These are phyloP conservation scores for Kluyveromyces sp. DNA, from an alignment of 1,139 yeast species.

Conservation along the genomic window DNA sequence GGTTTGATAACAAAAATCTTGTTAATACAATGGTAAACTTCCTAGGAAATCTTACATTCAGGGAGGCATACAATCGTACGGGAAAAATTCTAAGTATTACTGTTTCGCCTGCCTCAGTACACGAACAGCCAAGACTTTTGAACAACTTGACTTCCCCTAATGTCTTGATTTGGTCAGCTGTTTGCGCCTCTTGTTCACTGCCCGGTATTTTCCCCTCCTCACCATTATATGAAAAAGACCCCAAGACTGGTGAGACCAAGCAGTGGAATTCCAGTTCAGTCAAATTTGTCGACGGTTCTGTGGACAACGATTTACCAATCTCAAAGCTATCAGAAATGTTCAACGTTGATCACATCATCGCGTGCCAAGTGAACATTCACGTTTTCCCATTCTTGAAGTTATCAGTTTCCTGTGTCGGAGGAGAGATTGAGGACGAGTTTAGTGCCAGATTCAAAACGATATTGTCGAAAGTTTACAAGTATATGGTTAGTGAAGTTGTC, in stretches of 20 bases:
- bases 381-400: constrained; percentile 78
- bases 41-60: constrained; percentile 89
- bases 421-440: constrained; percentile 55
- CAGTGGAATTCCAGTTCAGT: constrained; percentile 70
- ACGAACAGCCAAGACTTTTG: constrained; percentile 74
- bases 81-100: constrained; percentile 81
- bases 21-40: constrained; percentile 67
- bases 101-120: constrained; percentile 78
- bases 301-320: constrained; percentile 88
- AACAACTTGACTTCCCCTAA: constrained; percentile 93
- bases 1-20: constrained; percentile 74
- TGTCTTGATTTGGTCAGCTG: constrained; percentile 92
- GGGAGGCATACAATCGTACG: constrained; percentile 86
- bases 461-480: constrained; percentile 52
- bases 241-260: constrained; percentile 47
- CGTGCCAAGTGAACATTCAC: constrained; percentile 95
- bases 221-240: constrained; percentile 76
- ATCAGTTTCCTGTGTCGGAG: constrained; percentile 63
- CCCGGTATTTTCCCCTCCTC: constrained; percentile 89
- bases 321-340: constrained; percentile 89
- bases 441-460: constrained; percentile 49
- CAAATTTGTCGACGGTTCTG: constrained; percentile 92
- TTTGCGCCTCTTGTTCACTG: constrained; percentile 91
- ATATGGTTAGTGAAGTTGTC: constrained; percentile 61
- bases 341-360: constrained; percentile 92